These are phyloP conservation scores for Sphagnurus paluster DNA, from an alignment of 1,284 basidiomycete species.

Conservation along the genomic window DNA sequence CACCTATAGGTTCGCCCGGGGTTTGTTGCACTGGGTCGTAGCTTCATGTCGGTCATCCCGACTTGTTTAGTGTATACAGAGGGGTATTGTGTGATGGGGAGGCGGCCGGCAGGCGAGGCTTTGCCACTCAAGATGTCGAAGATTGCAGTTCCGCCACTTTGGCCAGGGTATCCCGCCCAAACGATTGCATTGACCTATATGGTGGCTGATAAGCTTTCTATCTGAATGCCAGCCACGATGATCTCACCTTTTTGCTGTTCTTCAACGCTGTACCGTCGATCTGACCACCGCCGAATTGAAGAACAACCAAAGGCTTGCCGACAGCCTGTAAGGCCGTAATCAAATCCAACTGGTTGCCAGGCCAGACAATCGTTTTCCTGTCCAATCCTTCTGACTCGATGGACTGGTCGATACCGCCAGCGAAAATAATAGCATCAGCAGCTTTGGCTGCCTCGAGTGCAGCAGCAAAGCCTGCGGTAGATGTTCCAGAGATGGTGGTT, in stretches of 20 bases:
- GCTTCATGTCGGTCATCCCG: slow-evolving; percentile 57
- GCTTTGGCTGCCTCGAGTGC: slow-evolving; percentile 65
- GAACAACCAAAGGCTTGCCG: slow-evolving; percentile 51
- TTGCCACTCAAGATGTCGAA: slow-evolving; percentile 52
- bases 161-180: slow-evolving; percentile 58
- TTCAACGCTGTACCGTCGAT: slow-evolving; percentile 50
- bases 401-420: slow-evolving; percentile 56
- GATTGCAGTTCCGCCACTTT: slow-evolving; percentile 52
- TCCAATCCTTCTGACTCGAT: slow-evolving; percentile 54
- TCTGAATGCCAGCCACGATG: background rate
- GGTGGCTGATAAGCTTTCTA: background rate
- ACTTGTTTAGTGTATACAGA: slow-evolving; percentile 47
- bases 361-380: slow-evolving; percentile 52
- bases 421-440: slow-evolving; percentile 57
- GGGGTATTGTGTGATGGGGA: slow-evolving; percentile 55
- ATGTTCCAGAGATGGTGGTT: slow-evolving; percentile 38
- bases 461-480: slow-evolving; percentile 49
- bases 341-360: slow-evolving; percentile 53
- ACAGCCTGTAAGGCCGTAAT: slow-evolving; percentile 42
- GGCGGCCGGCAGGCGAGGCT: slow-evolving; percentile 51
- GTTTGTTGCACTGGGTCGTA: slow-evolving; percentile 46
- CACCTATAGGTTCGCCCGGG: slow-evolving; percentile 61
- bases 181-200: slow-evolving; percentile 50
- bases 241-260: slow-evolving; percentile 39
- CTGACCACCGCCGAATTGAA: slow-evolving; percentile 59